phyloP scores from a whole-genome alignment of 2,329 filamentous ascomycete species.

The Botrytis cinerea region DNA sequence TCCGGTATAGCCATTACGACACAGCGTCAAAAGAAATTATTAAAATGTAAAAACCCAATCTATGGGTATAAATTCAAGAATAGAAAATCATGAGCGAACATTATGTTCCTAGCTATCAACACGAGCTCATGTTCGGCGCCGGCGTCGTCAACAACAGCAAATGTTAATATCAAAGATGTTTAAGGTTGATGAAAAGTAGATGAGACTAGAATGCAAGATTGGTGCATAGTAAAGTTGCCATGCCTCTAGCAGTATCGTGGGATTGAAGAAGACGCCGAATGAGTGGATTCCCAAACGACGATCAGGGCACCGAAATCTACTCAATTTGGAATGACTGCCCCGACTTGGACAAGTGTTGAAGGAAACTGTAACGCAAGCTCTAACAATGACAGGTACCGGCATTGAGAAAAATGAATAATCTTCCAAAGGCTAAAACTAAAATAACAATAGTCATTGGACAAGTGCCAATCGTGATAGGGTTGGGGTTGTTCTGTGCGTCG shows the following conservation, averaged over 20 bases:
- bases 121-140: conserved; percentile 32
- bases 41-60: conserved; percentile 38
- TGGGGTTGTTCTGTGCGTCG: conserved; percentile 8
- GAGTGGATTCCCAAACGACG: conserved; percentile 24
- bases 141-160: conserved; percentile 32
- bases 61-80: conserved; percentile 38
- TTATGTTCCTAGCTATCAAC: conserved; percentile 33
- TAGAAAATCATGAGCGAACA: conserved; percentile 33
- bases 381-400: conserved; percentile 19
- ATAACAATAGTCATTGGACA: not conserved
- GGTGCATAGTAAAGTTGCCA: not conserved
- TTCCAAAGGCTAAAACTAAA: conserved; percentile 1
- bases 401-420: not conserved
- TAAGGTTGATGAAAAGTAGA: conserved; percentile 13
- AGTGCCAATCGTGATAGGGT: not conserved
- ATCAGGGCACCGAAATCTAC: conserved; percentile 26
- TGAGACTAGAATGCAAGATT: conserved; percentile 4
- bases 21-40: conserved; percentile 32
- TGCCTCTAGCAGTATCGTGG: conserved; percentile 16
- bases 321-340: conserved; percentile 20
- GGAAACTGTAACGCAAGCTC: conserved; percentile 25
- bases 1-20: conserved; percentile 39
- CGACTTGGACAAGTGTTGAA: not conserved
- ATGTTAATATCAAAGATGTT: conserved; percentile 28
- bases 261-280: conserved; percentile 2